Evolutionary conservation across 2,329 filamentous ascomycete species (phyloP), one percentile per base, ranked within the genome.

Genomic region (Chrysoporthe deuterocubensis): DNA sequence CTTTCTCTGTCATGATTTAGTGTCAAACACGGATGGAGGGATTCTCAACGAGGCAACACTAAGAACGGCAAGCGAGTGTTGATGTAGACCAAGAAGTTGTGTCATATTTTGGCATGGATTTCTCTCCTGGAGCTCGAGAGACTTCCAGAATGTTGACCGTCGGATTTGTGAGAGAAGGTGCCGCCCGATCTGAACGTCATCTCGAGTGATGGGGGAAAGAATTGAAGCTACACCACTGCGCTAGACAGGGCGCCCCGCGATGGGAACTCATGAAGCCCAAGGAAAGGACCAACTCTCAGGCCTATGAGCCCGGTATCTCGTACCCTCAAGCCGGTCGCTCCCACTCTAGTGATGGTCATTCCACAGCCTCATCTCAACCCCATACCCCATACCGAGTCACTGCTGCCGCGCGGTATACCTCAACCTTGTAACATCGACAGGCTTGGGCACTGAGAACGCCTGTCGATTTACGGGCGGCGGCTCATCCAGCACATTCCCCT

Each of bases 401-500:
- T 68, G 62, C 37, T 70, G 57, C 56, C 73, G 64, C 14, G 65
- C 63, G 13, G 66, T 75, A 54, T 82, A 81, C 65, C 78, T 80
- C 7, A 84, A 62, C 37, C 75, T 77, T 7, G 78, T 70, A 1
- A 72, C 72, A 37, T 73, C 66, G 18, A 73, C 73, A 0, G 82
- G 82, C 72, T 81, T 83, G 26, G 74, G 70, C 7, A 81, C 79
- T 0, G 79, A 75, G 66, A 79, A 75, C 0, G 71, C 71, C 67
- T 83, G 82, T 11, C 74, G 69, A 66, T 83, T 74, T 0, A 77
- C 70, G 6, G 69, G 59, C 26, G 81, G 81, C n/a, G 77, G 64
- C 3, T 71, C 50, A 0, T 50, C 64, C n/a, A 77, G 65, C 44
- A 67, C 72, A 2, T 76, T 76, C 0, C 82, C 84, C 3, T 76